Evolutionary conservation across 164 flowering plant species (phyloP), one percentile per base, ranked within the genome.

Genomic region (Brasenia schreberi): DNA sequence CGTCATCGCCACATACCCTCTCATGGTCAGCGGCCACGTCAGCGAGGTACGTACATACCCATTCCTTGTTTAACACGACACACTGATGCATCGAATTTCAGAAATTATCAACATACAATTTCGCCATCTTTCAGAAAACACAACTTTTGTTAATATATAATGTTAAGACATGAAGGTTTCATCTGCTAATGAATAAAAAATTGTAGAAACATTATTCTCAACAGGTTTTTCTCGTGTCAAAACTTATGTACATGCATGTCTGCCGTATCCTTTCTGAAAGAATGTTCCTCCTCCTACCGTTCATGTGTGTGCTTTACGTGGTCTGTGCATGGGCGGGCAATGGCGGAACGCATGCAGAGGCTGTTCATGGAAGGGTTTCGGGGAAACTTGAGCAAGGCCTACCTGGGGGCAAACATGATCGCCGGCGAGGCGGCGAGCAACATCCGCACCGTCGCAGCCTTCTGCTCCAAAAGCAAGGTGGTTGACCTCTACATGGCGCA

Each of bases 401-500:
- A 85, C 67, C 68, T 83, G 14, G 76, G 72, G 68, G 88, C 92
- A 11, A 80, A 83, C 16, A 27, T 80, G 39, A 65, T 91, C 63
- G 97, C 92, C n/a, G 82, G 84, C 12, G 97, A 91, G 77, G 89
- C 95, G 44, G 80, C 87, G 18, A 67, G 78, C 53, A 91, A 91
- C 65, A 85, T 88, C 65, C 82, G 87, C 9, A 88, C 88, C 0
- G 86, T 91, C 49, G 88, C 95, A 59, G 85, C 95, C 18, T 87
- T 88, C 74, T 83, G 86, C 43, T 82, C 82, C 23, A 91, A 91
- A 78, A 82, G 81, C n/a, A 64, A 66, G 27, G 71, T 84, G 59
- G 65, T 80, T 63, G 23, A 63, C 42, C 84, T 77, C 59, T 91
- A 85, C 70, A 62, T 80, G 56, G 69, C 62, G 19, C 84, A 82